A percentile compares a stretch with the other conserved stretches of the same genome.
Conservation (phyloP, 176 grass and related monocot species). For the Themeda triandra region DNA sequence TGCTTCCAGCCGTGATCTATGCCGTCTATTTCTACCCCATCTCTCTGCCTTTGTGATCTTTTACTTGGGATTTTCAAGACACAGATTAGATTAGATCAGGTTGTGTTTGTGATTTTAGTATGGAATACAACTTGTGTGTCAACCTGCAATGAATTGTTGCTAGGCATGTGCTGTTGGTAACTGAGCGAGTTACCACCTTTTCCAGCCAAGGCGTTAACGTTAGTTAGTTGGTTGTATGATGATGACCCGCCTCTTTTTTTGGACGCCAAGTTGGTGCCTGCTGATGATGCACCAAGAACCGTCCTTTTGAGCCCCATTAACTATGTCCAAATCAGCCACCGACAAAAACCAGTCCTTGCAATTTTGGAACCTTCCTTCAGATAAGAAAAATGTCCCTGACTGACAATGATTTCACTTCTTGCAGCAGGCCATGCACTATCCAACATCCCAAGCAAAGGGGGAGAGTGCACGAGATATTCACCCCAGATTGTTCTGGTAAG, state of each 20-base stretch:
- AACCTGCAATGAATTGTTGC: slow-evolving; percentile 28
- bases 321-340: slow-evolving; percentile 4
- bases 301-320: not conserved
- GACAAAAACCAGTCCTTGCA: slow-evolving; percentile 26
- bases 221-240: not conserved
- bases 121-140: slow-evolving; percentile 4
- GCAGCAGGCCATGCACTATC: slow-evolving; percentile 50
- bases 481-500: slow-evolving; percentile 66
- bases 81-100: slow-evolving; percentile 1
- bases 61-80: not conserved
- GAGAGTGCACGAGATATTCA: slow-evolving; percentile 46
- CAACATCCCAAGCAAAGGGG: slow-evolving; percentile 48
- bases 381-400: slow-evolving; percentile 5
- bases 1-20: not conserved
- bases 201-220: not conserved
- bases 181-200: not conserved
- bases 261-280: slow-evolving; percentile 7
- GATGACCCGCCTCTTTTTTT: not conserved
- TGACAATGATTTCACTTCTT: slow-evolving; percentile 32
- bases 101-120: not conserved
- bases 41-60: not conserved
- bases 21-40: not conserved
- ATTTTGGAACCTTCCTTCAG: not conserved
- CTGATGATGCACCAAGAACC: not conserved
- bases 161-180: slow-evolving; percentile 1